A percentile compares a stretch with the other conserved stretches of the same genome.
Conservation (phyloP, 495 filamentous ascomycete genomes). For the Xylaria nigripes region DNA sequence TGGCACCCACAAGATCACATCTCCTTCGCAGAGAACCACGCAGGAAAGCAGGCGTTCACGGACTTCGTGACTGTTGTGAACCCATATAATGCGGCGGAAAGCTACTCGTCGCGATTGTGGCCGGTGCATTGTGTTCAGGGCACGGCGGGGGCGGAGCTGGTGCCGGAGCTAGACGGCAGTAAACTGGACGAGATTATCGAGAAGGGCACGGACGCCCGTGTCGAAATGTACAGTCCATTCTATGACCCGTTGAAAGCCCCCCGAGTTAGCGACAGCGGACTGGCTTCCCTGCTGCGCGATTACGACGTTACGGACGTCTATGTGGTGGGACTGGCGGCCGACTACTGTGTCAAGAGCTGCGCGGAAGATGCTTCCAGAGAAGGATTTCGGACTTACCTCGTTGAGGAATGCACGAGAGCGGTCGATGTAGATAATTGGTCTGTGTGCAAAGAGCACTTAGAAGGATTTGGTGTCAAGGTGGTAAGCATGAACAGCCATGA, state of each 20-base stretch:
- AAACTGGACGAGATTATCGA: slow-evolving; percentile 57
- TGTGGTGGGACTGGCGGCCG: slow-evolving; percentile 75
- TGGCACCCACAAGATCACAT: slow-evolving; percentile 80
- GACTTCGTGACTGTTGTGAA: slow-evolving; percentile 58
- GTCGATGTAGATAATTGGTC: slow-evolving; percentile 57
- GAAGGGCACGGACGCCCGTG: slow-evolving; percentile 63
- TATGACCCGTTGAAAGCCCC: slow-evolving; percentile 55
- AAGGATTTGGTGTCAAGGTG: slow-evolving; percentile 37
- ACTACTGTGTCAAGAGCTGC: slow-evolving; percentile 81
- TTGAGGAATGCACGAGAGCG: slow-evolving; percentile 68
- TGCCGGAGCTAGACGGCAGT: slow-evolving; percentile 59
- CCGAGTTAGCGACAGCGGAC: slow-evolving; percentile 49
- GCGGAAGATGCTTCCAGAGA: slow-evolving; percentile 67
- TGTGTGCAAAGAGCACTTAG: slow-evolving; percentile 47
- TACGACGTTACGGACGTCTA: slow-evolving; percentile 66
- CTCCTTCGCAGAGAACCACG: slow-evolving; percentile 81
- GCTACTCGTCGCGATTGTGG: slow-evolving; percentile 68
- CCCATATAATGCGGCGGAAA: slow-evolving; percentile 54
- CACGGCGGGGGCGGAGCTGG: slow-evolving; percentile 63
- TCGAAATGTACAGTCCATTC: slow-evolving; percentile 93
- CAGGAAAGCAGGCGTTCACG: slow-evolving; percentile 56
- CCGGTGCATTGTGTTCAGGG: slow-evolving; percentile 79
- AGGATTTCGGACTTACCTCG: slow-evolving; percentile 68
- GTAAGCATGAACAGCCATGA: slow-evolving; percentile 35
- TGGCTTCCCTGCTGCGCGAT: slow-evolving; percentile 49